phyloP scores from a whole-genome alignment of 2,329 filamentous ascomycete genomes.

The Ophiosphaerella herpotricha region DNA sequence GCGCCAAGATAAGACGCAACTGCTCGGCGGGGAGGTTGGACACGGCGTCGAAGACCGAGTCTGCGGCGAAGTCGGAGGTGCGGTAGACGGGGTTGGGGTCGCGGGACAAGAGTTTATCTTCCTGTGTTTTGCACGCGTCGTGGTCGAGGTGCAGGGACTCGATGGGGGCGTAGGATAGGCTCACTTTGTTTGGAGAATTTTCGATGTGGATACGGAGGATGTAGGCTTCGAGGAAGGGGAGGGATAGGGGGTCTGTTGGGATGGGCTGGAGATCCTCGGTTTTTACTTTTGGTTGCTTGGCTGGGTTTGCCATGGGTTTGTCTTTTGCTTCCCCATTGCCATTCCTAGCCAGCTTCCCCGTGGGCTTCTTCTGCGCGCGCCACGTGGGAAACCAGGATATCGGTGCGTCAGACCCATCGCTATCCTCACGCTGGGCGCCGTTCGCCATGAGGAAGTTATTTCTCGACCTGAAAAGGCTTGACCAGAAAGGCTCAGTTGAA shows the following conservation, averaged over 20 bases:
- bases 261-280: neutral
- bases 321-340: too few species aligned
- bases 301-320: too few species aligned
- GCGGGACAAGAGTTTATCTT: slow-evolving; percentile 5
- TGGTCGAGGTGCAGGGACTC: slow-evolving; percentile 16
- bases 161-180: slow-evolving; percentile 8
- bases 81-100: slow-evolving; percentile 22
- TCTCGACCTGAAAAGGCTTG: too few species aligned
- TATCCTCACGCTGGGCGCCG: too few species aligned
- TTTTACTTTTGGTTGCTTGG: too few species aligned
- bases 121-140: slow-evolving; percentile 8
- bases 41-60: slow-evolving; percentile 24
- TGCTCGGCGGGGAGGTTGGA: slow-evolving; percentile 16
- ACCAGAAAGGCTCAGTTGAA: too few species aligned
- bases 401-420: too few species aligned
- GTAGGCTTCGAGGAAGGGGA: slow-evolving; percentile 17
- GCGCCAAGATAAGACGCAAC: slow-evolving; percentile 16
- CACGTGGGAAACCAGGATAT: too few species aligned
- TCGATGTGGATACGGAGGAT: slow-evolving; percentile 14
- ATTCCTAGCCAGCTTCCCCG: too few species aligned
- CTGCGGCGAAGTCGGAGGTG: slow-evolving; percentile 14
- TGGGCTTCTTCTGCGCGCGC: too few species aligned
- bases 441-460: too few species aligned
- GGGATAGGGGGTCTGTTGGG: neutral
- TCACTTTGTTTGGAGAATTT: neutral